Conservation (phyloP, 2,329 filamentous ascomycete species). For the Fusarium lateritium region DNA sequence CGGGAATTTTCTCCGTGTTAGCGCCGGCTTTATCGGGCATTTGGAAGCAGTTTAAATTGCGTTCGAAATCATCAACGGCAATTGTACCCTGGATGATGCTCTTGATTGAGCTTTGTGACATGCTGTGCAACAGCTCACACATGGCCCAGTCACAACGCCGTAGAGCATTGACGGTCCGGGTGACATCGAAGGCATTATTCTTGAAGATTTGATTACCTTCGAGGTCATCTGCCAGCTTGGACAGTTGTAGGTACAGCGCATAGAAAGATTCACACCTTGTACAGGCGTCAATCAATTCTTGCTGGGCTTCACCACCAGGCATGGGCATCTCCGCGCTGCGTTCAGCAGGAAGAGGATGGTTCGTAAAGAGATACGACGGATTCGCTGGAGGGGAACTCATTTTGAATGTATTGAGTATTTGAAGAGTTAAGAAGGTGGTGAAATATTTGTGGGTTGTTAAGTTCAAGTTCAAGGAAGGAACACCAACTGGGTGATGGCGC, state of each 20-base stretch:
- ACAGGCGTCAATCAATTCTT: not conserved
- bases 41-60: not conserved
- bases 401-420: too few relatives aligned
- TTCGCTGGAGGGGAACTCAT: too few relatives aligned
- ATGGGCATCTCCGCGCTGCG: slow-evolving; percentile 10
- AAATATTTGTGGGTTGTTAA: too few relatives aligned
- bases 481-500: too few relatives aligned
- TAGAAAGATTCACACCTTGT: not conserved
- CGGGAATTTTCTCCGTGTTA: not conserved
- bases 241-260: slow-evolving; percentile 1
- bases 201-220: not conserved
- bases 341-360: not conserved
- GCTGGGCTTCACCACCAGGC: not conserved
- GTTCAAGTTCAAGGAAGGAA: too few relatives aligned
- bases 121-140: slow-evolving; percentile 11
- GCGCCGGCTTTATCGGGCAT: not conserved
- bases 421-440: too few relatives aligned
- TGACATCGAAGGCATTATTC: not conserved
- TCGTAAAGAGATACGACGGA: too few relatives aligned
- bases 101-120: not conserved
- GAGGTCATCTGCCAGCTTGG: slow-evolving; percentile 1
- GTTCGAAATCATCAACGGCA: slow-evolving; percentile 3
- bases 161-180: not conserved
- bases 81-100: slow-evolving; percentile 14
- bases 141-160: not conserved